A percentile compares a stretch with the other conserved stretches of the same genome.
These are phyloP conservation scores for Beta lomatogona DNA, from an alignment of 179 eudicot species.

Conservation along the genomic window DNA sequence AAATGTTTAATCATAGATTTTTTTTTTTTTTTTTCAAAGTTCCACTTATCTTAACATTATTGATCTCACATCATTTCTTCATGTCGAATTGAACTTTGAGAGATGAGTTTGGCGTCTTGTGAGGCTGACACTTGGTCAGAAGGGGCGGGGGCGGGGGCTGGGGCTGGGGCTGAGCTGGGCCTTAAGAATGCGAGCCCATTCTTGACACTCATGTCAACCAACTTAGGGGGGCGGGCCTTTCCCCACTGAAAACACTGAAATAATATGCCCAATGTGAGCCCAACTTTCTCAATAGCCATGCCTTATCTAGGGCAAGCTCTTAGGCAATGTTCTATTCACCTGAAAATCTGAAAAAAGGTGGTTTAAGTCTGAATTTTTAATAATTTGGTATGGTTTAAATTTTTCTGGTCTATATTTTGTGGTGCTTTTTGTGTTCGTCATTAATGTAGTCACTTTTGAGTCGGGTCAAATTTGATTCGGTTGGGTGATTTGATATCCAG, in stretches of 20 bases:
- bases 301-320: conserved; percentile 35
- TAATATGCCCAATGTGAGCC: conserved; percentile 29
- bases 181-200: conserved; percentile 29
- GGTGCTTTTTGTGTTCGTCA: no score
- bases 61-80: not conserved
- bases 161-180: no score
- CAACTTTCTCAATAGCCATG: conserved; percentile 32
- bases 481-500: no score
- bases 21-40: not conserved
- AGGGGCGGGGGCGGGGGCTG: no score
- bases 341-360: no score
- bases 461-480: no score
- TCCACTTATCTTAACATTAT: not conserved
- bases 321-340: no score
- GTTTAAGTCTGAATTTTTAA: no score
- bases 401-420: no score
- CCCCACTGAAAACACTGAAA: conserved; percentile 36
- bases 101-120: conserved; percentile 15
- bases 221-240: conserved; percentile 21
- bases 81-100: conserved; percentile 7
- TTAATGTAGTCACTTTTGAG: no score
- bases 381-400: no score
- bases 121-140: conserved; percentile 23
- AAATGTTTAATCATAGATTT: not conserved
- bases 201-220: conserved; percentile 26